Base-by-base conservation (phyloP, 768 basidiomycete genomes). In the Leucogyrophana mollusca region DNA sequence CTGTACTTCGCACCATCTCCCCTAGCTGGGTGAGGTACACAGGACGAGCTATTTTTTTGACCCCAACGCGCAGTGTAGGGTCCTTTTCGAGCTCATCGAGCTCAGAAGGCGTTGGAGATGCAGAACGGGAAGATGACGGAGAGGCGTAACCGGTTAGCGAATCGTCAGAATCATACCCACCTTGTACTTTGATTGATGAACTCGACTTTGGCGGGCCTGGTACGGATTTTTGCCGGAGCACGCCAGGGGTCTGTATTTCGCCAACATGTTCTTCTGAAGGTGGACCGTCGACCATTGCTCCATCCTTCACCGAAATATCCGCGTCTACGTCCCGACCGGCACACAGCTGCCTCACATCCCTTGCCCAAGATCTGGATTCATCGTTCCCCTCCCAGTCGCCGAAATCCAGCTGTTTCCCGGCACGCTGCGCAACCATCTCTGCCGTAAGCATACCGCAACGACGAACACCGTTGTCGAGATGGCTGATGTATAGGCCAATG, bases 391-490 rank as follows among this genome's bases (percentile, higher is more conserved):
- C 85, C 94, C 94, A 96, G 33, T 77, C 81, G 0, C 79, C 84
- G 53, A 99, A 97, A 47, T 81, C 73, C 17, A 97, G 72, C 39
- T 74, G 76, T 60, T 87, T 87, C 5, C 82, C 77, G 11, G 73
- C 73, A 21, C 72, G 70, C 4, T 71, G 68, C 1, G 91, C 88
- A 8, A 87, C 76, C 14, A 86, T 71, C 66, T 99, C 95, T 1
- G 90, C 95, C 1, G 81, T 83, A 25, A 97, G 76, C 93, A 99
- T 95, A 3, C 96, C 96, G 54, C 92, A 88, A 20, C 85, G 77
- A 3, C 95, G 84, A 16, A 96, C 77, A 3, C 82, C 73, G 1
- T 72, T 66, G 43, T 95, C 91, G 5, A 83, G 67, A 64, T 95
- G 91, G 1, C 74, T 74, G 36, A 99, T 81, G 58, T 96, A 97